Percentiles rank a stretch among this genome's conserved stretches.
phyloP scores from a whole-genome alignment of 495 filamentous ascomycete species.

The Lentithecium fluviatile region DNA sequence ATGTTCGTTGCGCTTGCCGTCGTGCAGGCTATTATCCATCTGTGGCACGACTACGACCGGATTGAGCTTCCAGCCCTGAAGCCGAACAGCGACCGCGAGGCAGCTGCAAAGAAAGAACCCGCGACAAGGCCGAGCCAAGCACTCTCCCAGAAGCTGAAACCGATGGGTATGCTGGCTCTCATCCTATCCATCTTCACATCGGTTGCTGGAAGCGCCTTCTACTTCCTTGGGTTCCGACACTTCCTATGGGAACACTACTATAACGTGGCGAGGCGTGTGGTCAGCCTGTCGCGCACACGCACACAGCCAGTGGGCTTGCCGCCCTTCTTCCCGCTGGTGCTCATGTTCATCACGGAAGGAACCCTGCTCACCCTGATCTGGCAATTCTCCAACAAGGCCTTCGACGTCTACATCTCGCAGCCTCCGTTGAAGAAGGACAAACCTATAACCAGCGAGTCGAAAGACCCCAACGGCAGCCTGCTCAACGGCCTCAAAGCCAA shows the following conservation, averaged over 20 bases:
- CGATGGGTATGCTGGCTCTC: neutral
- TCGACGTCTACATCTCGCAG: slow-evolving; percentile 72
- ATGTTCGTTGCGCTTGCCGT: slow-evolving; percentile 67
- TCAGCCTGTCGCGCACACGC: slow-evolving; percentile 45
- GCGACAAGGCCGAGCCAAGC: neutral
- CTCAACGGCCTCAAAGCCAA: slow-evolving; percentile 78
- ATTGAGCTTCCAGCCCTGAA: slow-evolving; percentile 56
- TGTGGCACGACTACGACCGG: slow-evolving; percentile 72
- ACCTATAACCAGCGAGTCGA: slow-evolving; percentile 78
- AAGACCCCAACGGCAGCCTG: slow-evolving; percentile 88
- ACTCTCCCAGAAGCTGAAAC: neutral
- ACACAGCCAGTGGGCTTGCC: slow-evolving; percentile 51
- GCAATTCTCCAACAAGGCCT: slow-evolving; percentile 71
- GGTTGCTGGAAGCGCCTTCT: slow-evolving; percentile 16
- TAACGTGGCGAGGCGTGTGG: neutral
- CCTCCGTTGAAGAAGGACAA: slow-evolving; percentile 78
- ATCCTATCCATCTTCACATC: neutral
- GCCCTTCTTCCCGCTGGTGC: slow-evolving; percentile 46
- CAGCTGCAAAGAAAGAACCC: slow-evolving; percentile 61
- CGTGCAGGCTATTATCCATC: slow-evolving; percentile 65
- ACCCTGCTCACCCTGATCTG: slow-evolving; percentile 68
- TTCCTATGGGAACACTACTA: slow-evolving; percentile 22
- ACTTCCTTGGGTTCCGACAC: slow-evolving; percentile 23
- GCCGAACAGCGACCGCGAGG: slow-evolving; percentile 41
- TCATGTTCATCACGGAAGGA: slow-evolving; percentile 63